These are phyloP conservation scores for Podila epigama DNA, from an alignment of 192 early-diverging fungal genomes.

Conservation along the genomic window DNA sequence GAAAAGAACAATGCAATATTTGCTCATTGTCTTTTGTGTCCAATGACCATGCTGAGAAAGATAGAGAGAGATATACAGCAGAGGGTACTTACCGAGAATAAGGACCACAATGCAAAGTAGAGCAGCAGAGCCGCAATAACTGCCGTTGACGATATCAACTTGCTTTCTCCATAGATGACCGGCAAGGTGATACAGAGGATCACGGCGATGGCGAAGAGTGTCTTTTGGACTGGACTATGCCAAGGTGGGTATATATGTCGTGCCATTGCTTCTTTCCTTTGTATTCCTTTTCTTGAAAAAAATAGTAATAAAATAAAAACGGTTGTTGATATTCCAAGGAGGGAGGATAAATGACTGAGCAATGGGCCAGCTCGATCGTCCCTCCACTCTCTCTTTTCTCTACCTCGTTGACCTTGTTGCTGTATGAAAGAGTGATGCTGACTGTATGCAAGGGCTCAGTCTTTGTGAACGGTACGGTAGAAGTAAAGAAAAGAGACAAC, in stretches of 20 bases:
- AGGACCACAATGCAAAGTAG: conserved; percentile 18
- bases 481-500: too few species aligned
- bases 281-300: neutral
- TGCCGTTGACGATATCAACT: conserved; percentile 12
- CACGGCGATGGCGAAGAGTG: conserved; percentile 18
- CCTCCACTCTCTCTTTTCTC: too few species aligned
- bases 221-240: conserved; percentile 23
- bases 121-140: conserved; percentile 25
- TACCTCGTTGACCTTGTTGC: too few species aligned
- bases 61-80: neutral
- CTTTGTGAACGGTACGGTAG: too few species aligned
- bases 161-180: conserved; percentile 8
- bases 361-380: too few species aligned
- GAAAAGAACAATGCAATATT: too few species aligned
- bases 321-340: too few species aligned
- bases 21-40: too few species aligned
- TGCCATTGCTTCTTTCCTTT: conserved; percentile 8
- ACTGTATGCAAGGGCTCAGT: too few species aligned
- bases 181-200: conserved; percentile 32
- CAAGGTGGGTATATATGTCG: conserved; percentile 39
- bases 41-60: neutral
- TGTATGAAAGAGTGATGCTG: too few species aligned
- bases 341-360: too few species aligned
- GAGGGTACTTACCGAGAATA: conserved; percentile 29
- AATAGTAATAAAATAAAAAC: neutral